Conservation (phyloP, 345 rosid genomes). For the Eucalyptus marginata region DNA sequence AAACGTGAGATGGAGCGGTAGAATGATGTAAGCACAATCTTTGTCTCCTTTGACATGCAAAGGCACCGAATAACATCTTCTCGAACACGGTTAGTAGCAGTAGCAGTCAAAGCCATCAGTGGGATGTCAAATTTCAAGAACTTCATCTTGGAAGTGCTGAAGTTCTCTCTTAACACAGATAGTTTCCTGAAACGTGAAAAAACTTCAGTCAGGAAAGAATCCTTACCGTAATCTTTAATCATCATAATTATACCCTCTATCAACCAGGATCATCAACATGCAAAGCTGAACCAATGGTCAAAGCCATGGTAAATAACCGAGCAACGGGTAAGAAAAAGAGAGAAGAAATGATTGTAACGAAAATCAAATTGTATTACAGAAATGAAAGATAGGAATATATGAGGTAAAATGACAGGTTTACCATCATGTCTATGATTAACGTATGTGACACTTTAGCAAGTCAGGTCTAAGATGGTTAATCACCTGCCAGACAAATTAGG, state of each 20-base stretch:
- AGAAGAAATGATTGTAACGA: neutral
- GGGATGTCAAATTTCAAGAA: conserved; percentile 62
- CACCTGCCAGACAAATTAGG: neutral
- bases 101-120: conserved; percentile 91
- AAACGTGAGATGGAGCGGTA: conserved; percentile 68
- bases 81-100: conserved; percentile 66
- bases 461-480: neutral
- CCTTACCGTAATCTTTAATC: neutral
- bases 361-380: neutral
- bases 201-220: neutral
- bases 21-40: conserved; percentile 69
- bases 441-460: neutral
- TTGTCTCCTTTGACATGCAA: conserved; percentile 57
- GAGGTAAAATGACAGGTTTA: neutral
- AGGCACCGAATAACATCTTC: conserved; percentile 67
- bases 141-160: conserved; percentile 35
- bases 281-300: neutral
- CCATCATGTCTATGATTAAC: neutral
- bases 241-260: neutral
- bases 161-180: conserved; percentile 57
- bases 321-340: neutral
- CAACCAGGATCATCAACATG: neutral
- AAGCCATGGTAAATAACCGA: neutral
- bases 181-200: conserved; percentile 40
- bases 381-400: neutral